Base-by-base conservation (phyloP, 148 eudicot genomes). In the Chenopodium album region DNA sequence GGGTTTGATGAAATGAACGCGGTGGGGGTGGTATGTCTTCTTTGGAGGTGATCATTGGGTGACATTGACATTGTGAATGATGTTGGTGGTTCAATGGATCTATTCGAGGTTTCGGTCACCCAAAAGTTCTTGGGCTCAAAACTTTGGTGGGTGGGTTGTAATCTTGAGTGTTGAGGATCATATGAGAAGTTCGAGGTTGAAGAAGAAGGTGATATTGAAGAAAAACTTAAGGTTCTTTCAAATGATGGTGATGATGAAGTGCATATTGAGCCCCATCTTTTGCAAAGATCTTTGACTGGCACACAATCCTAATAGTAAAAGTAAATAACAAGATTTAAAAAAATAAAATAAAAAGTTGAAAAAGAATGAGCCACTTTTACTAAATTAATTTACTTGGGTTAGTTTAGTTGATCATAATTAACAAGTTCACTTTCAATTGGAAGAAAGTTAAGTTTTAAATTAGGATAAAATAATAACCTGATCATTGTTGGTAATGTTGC, bases 191-290 rank as follows among this genome's bases (percentile, higher is more conserved):
- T 80, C n/a, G 92, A 79, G 5, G 89, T 88, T 31, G 93, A 80
- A 50, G 90, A 88, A 76, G 91, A 89, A 65, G 94, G 92, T 78
- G 94, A 90, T 5, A 85, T 56, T 65, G 90, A 84, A 56, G 89
- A 84, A 81, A 91, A 90, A 72, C 88, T 90, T 84, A 88, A 78
- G 52, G 87, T 88, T 87, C 88, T 88, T 80, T 92, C 91, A 31
- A 82, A 82, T 63, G 87, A 78, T 37, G 80, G 73, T 63, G 81
- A 80, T 76, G 86, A 81, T 47, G 88, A 76, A 75, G 71, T 83
- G 83, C 88, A 85, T 37, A 80, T 63, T 79, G 88, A 81, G 86
- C 87, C 90, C 97, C 94, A 92, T 86, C 89, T 91, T 78, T 83
- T 87, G 74, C 88, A 73, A 20, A 93, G 76, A 67, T 90, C 88